Evolutionary conservation across 495 filamentous ascomycete genomes (phyloP).

Genomic region (Glutinoglossum americanum): DNA sequence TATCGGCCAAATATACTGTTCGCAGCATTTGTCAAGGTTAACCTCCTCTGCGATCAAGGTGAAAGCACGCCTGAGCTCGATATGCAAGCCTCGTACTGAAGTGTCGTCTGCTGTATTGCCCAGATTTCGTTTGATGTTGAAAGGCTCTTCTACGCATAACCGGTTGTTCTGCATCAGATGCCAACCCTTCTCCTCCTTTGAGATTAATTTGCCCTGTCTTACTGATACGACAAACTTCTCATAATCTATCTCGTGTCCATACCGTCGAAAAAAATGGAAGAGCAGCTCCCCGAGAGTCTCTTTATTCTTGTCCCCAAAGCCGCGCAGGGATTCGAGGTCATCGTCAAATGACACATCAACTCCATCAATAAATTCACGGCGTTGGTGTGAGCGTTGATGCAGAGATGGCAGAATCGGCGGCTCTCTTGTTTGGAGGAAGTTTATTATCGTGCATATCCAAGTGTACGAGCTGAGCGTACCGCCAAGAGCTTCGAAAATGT

Average conservation of each 20-base stretch:
- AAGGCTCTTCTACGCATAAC: slow-evolving; percentile 90
- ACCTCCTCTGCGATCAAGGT: slow-evolving; percentile 45
- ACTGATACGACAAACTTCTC: slow-evolving; percentile 69
- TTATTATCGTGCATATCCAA: slow-evolving; percentile 98
- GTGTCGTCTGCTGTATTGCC: slow-evolving; percentile 93
- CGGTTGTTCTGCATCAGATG: slow-evolving; percentile 51
- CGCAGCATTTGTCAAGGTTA: slow-evolving; percentile 59
- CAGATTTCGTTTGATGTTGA: slow-evolving; percentile 81
- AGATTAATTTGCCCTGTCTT: slow-evolving; percentile 59
- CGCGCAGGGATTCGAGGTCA: slow-evolving; percentile 46
- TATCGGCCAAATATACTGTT: slow-evolving; percentile 63
- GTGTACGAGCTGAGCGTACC: slow-evolving; percentile 95
- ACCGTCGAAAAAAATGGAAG: slow-evolving; percentile 86
- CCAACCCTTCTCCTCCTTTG: slow-evolving; percentile 76
- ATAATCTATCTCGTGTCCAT: slow-evolving; percentile 83
- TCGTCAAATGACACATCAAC: slow-evolving; percentile 61
- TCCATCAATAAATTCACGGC: slow-evolving; percentile 34
- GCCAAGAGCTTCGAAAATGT: slow-evolving; percentile 60
- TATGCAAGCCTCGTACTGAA: slow-evolving; percentile 73
- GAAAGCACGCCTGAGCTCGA: slow-evolving; percentile 77
- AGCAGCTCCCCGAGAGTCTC: slow-evolving; percentile 64
- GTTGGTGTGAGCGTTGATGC: slow-evolving; percentile 51
- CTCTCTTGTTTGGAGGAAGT: slow-evolving; percentile 77
- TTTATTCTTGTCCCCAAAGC: slow-evolving; percentile 60
- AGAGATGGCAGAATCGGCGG: slow-evolving; percentile 76